Base-by-base conservation (phyloP, 169 alveolate species). In the Cryptosporidium sp. region DNA sequence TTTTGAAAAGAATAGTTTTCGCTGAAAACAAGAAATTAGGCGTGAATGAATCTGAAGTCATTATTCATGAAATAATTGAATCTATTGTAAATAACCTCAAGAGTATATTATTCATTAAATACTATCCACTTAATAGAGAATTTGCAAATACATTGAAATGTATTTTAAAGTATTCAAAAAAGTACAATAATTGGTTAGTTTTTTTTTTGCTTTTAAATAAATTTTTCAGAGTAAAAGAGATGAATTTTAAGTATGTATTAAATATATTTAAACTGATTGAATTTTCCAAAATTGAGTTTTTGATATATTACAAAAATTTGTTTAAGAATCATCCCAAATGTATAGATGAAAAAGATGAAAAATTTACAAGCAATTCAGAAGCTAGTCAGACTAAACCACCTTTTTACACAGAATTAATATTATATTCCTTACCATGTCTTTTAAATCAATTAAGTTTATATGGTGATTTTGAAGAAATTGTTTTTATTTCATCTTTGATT, bases 111-210 rank as follows among this genome's bases (percentile, higher is more conserved):
- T 21, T 80, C 26, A 12, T 33, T 12, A 62, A 18, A 6, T 80
- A 80, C 39, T 67, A 61, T 62, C 75, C 73, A 41, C 29, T 80
- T 4, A 16, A 6, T 80, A 18, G 1, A 3, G 73, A 59, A 48
- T 43, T 80, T 65, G 68, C 51, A 45, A 50, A 39, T 23, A 26
- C 62, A 65, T 21, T 65, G 1, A 37, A 29, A 31, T 16, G 43
- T 43, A 12, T 80, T 2, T 37, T 59, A 14, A 52, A 62, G 1
- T 48, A 41, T 37, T 80, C 89, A 35, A 80, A 3, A 23, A 37
- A 37, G 41, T 43, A 59, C 33, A 80, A 80, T 35, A 45, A 80
- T 80, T 80, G 89, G 89, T 43, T 50, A 14, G 23, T 62, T 37
- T 16, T 65, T 23, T 80, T 23, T 39, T 16, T 48, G 6, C 41